Base-by-base conservation (phyloP, 169 alveolate genomes). In the Cryptosporidium sp. region DNA sequence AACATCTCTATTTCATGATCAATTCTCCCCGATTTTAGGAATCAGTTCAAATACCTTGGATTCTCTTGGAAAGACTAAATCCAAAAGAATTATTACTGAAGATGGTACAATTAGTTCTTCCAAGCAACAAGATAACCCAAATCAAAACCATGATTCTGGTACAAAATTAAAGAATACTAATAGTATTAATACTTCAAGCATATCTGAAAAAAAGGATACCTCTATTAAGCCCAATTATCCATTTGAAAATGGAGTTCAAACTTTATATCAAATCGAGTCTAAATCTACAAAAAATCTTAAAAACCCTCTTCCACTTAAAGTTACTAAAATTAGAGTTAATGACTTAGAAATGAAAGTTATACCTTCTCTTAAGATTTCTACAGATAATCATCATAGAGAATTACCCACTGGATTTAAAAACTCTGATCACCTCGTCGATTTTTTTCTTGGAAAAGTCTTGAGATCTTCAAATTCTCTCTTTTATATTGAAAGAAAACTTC, bases 401-500 rank as follows among this genome's bases (percentile, higher is more conserved):
- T 7, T 80, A 9, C 89, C 89, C 2, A 26, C 52, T 10, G 51
- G 70, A 14, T 80, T 80, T 14, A 80, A 51, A 52, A 65, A 33
- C 39, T 80, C 69, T 26, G 75, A 80, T 62, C 75, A 80, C 4
- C 65, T 80, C n/a, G 89, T 80, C 6, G 70, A 65, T 3, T 62
- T 62, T 58, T 80, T 35, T 62, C 42, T 53, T 7, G 75, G 75
- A 2, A 80, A 51, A 35, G 89, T 80, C 23, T 9, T 80, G 21
- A 80, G 80, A 31, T 80, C 89, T 4, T 60, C 75, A 3, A 42
- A 65, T 42, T 80, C 89, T 12, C 68, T 80, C 3, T 80, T 60
- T 26, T 80, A 80, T 48, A 80, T 80, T 5, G 69, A 80, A 39
- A 80, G 62, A 42, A 80, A 80, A 29, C 68, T 80, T n/a, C 89